Evolutionary conservation across 2,329 filamentous ascomycete genomes (phyloP).

Genomic region (Curvularia sp.): DNA sequence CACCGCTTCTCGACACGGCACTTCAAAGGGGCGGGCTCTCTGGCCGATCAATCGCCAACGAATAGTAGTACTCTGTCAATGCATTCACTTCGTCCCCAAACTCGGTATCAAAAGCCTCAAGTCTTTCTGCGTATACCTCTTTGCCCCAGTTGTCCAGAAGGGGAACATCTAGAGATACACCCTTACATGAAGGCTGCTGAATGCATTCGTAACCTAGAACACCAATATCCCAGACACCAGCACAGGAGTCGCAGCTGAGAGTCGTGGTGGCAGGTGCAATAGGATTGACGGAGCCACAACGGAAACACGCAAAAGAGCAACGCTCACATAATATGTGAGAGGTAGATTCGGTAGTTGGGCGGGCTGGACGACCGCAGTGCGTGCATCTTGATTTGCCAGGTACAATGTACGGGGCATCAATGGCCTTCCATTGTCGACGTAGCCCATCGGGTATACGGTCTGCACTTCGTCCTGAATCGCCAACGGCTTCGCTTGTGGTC

Average conservation of each 20-base stretch:
- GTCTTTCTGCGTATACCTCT: slow-evolving; percentile 15
- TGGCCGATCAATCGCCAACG: slow-evolving; percentile 35
- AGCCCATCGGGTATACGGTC: slow-evolving; percentile 54
- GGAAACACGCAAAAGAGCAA: slow-evolving; percentile 54
- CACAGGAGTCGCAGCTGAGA: slow-evolving; percentile 45
- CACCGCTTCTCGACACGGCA: background rate
- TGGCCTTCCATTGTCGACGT: slow-evolving; percentile 35
- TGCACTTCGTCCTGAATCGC: slow-evolving; percentile 50
- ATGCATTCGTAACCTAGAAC: slow-evolving; percentile 50
- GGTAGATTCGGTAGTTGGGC: slow-evolving; percentile 22
- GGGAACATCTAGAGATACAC: slow-evolving; percentile 19
- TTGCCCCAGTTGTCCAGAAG: slow-evolving; percentile 21
- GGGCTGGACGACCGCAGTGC: slow-evolving; percentile 43
- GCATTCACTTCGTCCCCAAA: slow-evolving; percentile 49
- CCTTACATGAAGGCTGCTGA: slow-evolving; percentile 18
- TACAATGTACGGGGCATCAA: slow-evolving; percentile 12
- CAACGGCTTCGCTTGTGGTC: slow-evolving; percentile 48
- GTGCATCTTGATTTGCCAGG: slow-evolving; percentile 46
- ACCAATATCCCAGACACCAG: slow-evolving; percentile 47
- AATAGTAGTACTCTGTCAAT: slow-evolving; percentile 44
- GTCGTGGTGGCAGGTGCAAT: slow-evolving; percentile 25
- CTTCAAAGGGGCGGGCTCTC: slow-evolving; percentile 30
- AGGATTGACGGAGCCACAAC: slow-evolving; percentile 42
- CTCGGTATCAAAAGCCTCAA: slow-evolving; percentile 23
- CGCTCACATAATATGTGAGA: slow-evolving; percentile 47